Evolutionary conservation across 306 rosid genomes (phyloP).

Genomic region (Fagus sylvatica): DNA sequence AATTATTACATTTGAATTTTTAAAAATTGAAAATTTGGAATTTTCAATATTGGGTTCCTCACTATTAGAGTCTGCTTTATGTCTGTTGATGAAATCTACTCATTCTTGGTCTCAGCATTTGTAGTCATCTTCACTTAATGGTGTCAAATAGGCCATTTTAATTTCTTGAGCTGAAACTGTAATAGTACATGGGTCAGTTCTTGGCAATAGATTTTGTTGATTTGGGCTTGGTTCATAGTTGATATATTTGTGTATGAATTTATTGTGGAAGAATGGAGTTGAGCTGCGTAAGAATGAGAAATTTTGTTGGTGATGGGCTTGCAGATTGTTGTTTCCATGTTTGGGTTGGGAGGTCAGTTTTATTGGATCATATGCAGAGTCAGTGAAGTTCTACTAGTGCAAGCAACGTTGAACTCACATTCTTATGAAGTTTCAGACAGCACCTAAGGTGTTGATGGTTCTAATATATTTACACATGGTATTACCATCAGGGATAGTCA

Average conservation of each 20-base stretch:
- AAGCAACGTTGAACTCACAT: not conserved
- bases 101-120: too few species aligned
- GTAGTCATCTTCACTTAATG: too few species aligned
- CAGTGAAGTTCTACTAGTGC: not conserved
- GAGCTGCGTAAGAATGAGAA: not conserved
- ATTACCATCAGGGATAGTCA: conserved; percentile 58
- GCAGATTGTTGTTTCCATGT: not conserved
- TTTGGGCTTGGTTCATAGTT: not conserved
- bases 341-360: not conserved
- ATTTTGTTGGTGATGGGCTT: not conserved
- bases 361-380: not conserved
- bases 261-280: not conserved
- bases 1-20: too few species aligned
- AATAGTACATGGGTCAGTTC: too few species aligned
- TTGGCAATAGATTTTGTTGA: too few species aligned
- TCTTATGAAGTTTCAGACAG: conserved; percentile 16
- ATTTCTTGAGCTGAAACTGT: too few species aligned
- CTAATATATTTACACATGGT: not conserved
- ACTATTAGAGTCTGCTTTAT: too few species aligned
- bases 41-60: too few species aligned
- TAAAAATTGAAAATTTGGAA: too few species aligned
- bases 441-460: conserved; percentile 19
- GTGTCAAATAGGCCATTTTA: too few species aligned
- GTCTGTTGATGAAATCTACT: too few species aligned
- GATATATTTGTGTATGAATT: not conserved